Conservation (phyloP, 2,329 filamentous ascomycete genomes). For the Diplocarpon rosae region DNA sequence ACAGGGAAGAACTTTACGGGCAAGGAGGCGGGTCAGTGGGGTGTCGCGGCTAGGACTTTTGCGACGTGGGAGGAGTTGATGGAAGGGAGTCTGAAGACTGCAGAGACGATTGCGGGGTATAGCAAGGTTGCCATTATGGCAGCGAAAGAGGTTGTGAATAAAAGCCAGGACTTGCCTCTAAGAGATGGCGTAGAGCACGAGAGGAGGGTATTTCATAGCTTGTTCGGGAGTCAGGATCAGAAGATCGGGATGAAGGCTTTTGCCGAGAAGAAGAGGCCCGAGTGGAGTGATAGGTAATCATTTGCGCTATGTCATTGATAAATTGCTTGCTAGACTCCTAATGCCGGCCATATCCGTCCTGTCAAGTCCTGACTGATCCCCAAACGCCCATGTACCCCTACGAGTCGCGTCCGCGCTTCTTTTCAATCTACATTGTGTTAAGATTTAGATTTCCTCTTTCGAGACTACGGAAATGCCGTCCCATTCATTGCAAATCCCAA, state of each 20-base stretch:
- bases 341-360: conserved; percentile 6
- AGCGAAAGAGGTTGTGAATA: conserved; percentile 97
- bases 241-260: conserved; percentile 97
- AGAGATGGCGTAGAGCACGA: conserved; percentile 92
- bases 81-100: conserved; percentile 69
- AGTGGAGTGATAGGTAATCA: conserved; percentile 68
- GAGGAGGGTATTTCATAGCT: conserved; percentile 78
- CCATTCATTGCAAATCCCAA: conserved; percentile 24
- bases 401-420: background rate
- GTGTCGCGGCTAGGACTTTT: conserved; percentile 75
- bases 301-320: conserved; percentile 2
- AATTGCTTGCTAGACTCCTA: conserved; percentile 6
- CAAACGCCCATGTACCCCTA: conserved; percentile 7
- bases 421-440: conserved; percentile 11
- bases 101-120: conserved; percentile 80
- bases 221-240: conserved; percentile 93
- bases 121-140: conserved; percentile 80
- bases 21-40: conserved; percentile 79
- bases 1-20: conserved; percentile 79
- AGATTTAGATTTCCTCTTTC: conserved; percentile 23
- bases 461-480: conserved; percentile 1
- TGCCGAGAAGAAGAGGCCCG: conserved; percentile 83
- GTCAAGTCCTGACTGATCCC: conserved; percentile 1
- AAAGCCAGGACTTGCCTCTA: conserved; percentile 85
- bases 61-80: conserved; percentile 72